These are phyloP conservation scores for Phycomyces nitens DNA, from an alignment of 192 early-diverging fungal genomes.

Conservation along the genomic window DNA sequence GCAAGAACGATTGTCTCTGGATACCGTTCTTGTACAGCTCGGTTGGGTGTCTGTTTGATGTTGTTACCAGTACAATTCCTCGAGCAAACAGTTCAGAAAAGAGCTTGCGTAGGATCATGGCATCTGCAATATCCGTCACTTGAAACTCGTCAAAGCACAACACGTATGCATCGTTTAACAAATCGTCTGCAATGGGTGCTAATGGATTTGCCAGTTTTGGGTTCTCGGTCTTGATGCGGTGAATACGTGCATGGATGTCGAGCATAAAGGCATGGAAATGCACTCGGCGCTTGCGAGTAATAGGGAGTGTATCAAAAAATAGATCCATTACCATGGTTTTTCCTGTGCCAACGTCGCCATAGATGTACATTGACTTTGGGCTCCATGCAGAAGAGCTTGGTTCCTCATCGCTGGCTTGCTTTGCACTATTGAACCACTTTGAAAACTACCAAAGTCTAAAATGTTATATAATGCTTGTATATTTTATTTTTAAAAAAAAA, in stretches of 20 bases:
- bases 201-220: conserved; percentile 58
- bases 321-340: conserved; percentile 97
- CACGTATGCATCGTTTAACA: conserved; percentile 78
- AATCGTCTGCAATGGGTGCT: conserved; percentile 71
- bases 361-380: conserved; percentile 45
- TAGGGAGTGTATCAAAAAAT: conserved; percentile 78
- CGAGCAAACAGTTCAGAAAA: conserved; percentile 77
- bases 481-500: too few species aligned
- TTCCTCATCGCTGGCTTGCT: too few species aligned
- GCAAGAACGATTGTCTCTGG: conserved; percentile 88
- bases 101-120: conserved; percentile 85
- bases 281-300: conserved; percentile 74
- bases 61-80: conserved; percentile 89
- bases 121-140: conserved; percentile 97
- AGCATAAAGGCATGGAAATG: conserved; percentile 99
- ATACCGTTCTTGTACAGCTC: conserved; percentile 96
- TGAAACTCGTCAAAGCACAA: conserved; percentile 97
- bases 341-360: conserved; percentile 84
- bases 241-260: conserved; percentile 78
- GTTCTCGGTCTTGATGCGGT: conserved; percentile 53
- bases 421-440: too few species aligned
- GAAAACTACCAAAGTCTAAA: too few species aligned
- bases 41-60: conserved; percentile 89
- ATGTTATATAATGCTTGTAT: too few species aligned
- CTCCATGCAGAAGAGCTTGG: too few species aligned